Conservation (phyloP, 1,139 yeast genomes). For the Blastobotrys persicus region DNA sequence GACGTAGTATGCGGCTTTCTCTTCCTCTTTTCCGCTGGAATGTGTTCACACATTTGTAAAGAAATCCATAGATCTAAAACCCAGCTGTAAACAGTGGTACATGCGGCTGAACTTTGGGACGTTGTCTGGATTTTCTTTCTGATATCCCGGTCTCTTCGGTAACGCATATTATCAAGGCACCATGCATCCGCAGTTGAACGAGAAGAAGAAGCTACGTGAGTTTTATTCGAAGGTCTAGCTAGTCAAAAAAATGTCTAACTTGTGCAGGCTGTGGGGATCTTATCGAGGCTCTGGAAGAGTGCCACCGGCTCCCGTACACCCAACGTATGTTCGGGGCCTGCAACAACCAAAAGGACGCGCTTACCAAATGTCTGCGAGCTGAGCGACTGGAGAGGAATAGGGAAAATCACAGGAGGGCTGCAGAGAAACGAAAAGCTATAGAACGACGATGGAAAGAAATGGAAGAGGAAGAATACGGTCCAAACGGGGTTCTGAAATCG, state of each 20-base stretch:
- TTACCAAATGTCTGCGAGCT: slow-evolving; percentile 73
- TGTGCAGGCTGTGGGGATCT: slow-evolving; percentile 65
- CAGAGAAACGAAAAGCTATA: slow-evolving; percentile 53
- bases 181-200: slow-evolving; percentile 21
- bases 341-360: slow-evolving; percentile 77
- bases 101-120: not conserved
- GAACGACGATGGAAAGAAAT: slow-evolving; percentile 57
- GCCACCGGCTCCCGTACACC: slow-evolving; percentile 72
- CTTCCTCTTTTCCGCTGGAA: no score
- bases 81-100: not conserved
- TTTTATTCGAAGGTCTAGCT: not conserved
- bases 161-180: slow-evolving; percentile 2
- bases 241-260: slow-evolving; percentile 1
- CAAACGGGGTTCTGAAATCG: slow-evolving; percentile 66
- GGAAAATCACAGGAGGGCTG: slow-evolving; percentile 55
- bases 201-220: slow-evolving; percentile 16
- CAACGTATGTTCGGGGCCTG: slow-evolving; percentile 82
- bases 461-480: slow-evolving; percentile 80
- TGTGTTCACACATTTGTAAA: no score
- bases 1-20: no score
- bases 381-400: slow-evolving; percentile 70
- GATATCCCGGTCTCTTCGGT: no score
- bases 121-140: no score
- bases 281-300: slow-evolving; percentile 85
- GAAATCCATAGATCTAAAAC: no score